Base-by-base conservation (phyloP, 176 grass and related monocot genomes). In the Cymbopogon citratus region DNA sequence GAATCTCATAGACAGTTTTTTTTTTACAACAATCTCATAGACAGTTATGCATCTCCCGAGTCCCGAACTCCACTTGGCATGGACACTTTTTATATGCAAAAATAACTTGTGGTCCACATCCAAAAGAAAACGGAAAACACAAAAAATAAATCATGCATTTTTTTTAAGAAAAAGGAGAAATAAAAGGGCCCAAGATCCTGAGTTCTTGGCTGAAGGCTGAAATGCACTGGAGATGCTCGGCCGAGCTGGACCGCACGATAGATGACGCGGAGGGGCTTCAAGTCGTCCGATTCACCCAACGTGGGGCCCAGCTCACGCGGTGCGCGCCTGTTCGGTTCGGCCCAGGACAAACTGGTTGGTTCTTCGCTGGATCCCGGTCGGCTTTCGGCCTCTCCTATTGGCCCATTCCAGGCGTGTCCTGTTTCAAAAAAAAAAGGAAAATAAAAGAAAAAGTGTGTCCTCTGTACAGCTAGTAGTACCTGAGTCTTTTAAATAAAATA, bases 201-300 rank as follows among this genome's bases (percentile, higher is more conserved):
- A 49, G 15, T 19, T 19, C 34, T 12, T 38, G 54, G n/a, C n/a
- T n/a, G n/a, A n/a, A 51, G 33, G 74, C 66, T 78, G 74, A 80
- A 65, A 72, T 87, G 65, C 69, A 57, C 80, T 83, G 86, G 56
- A n/a, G 54, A 70, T 44, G 57, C 52, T 71, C 27, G 51, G 41
- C 39, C 49, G 64, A 33, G 3, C 33, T 54, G 73, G 65, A 36
- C 56, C 80, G 80, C 66, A 77, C 31, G 54, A 87, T 77, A 52
- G 12, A 2, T 49, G 8, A 71, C 54, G 29, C 62, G 41, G 73
- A 71, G 13, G 56, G 3, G 2, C 1, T 0, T 14, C 25, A 31
- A 5, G 44, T 6, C 66, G 80, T 78, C 57, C 9, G 80, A 87
- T n/a, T 87, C 10, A 15, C 23, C 21, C 16, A 0, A 7, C 6